Base-by-base conservation (phyloP, 352 stramenopile species). In the Globisporangium uncinulatum region DNA sequence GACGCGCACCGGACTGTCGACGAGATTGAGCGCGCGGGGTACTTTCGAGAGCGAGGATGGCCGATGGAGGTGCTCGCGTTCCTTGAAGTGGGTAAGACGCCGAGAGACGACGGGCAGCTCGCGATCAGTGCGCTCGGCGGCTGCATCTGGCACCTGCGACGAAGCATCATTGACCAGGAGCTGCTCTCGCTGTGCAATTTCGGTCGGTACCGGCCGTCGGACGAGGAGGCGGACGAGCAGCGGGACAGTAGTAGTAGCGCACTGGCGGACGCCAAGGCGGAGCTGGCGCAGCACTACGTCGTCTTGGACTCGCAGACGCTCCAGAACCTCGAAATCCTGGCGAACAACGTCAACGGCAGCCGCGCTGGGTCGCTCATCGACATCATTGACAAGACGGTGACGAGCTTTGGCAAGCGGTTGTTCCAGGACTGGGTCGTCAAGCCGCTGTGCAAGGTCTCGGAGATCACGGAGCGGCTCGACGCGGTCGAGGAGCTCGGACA, bases 381-480 rank as follows among this genome's bases (percentile, higher is more conserved):
- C 55, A 87, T 92, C 43, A 79, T 97, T 61, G 84, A 95, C 64
- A 92, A 94, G 61, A 94, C 84, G 0, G 71, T 92, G 48, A 99
- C 94, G 32, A 87, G 92, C 41, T 98, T 99, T 70, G 98, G 98
- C 44, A 83, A 87, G 53, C 88, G 97, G 1, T 78, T 98, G 64
- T 95, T 99, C 51, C 80, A 94, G 51, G 92, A 97, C 29, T 99
- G 97, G 97, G 78, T 99, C 31, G 77, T 98, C 4, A 91, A 98
- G 51, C 98, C 98, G 2, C 76, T 99, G 34, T 98, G 97, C 65
- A 83, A 87, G 31, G 89, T 96, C 46, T 65, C 66, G 7, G 94
- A 98, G 41, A 99, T 99, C 73, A 91, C 98, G 62, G 82, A 92
- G 49, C 91, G 97, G 5, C 80, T 98, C 19, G 92, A 99, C 78